Evolutionary conservation across 306 rosid species (phyloP).

Genomic region (Mimosa bimucronata): DNA sequence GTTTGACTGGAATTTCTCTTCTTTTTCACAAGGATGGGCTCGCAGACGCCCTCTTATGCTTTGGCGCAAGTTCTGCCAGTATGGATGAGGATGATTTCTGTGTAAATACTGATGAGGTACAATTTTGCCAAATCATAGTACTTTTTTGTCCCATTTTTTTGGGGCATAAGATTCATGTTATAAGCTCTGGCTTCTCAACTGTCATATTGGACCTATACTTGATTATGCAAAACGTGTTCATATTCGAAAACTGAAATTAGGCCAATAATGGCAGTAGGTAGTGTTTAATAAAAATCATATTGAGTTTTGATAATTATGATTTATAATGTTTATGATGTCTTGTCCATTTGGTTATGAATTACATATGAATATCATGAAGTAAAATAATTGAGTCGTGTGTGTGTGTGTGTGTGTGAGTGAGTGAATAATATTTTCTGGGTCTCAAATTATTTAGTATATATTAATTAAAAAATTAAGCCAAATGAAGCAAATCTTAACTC

Average conservation of each 20-base stretch:
- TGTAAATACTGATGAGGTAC: constrained; percentile 59
- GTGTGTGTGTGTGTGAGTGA: not conserved
- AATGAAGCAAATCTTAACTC: constrained; percentile 1
- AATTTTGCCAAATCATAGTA: not conserved
- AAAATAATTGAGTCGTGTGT: not conserved
- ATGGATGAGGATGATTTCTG: constrained; percentile 54
- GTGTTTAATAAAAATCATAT: not conserved
- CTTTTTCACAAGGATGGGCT: constrained; percentile 65
- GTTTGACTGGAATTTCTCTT: constrained; percentile 39
- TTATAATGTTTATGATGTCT: constrained; percentile 5
- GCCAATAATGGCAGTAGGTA: constrained; percentile 4
- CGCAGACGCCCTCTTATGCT: constrained; percentile 84
- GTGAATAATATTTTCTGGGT: not conserved
- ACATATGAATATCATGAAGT: not conserved
- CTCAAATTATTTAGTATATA: not conserved
- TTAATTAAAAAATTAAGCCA: constrained; percentile 3
- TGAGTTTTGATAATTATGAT: not conserved
- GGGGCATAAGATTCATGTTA: not conserved
- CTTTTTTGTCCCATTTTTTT: not conserved
- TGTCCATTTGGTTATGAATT: not conserved
- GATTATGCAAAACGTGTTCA: not conserved
- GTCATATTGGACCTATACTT: not conserved
- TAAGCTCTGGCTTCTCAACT: constrained; percentile 1
- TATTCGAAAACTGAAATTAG: not conserved
- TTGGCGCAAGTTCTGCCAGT: constrained; percentile 82